phyloP scores from a whole-genome alignment of 148 eudicot species.

The Rhododendron vialii region DNA sequence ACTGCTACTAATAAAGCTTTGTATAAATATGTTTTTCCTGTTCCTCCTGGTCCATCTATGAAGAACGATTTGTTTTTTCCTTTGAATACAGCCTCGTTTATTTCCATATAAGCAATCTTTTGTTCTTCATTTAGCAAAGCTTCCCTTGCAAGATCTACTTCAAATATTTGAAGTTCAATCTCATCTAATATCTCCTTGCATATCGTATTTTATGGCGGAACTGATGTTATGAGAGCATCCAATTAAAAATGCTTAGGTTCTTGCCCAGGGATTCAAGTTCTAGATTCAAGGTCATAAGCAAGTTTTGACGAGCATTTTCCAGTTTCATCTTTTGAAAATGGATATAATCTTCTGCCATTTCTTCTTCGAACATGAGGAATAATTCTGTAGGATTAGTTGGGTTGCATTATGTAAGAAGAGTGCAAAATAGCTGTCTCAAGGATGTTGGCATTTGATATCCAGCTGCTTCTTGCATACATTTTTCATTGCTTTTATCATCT shows the following conservation, averaged over 20 bases:
- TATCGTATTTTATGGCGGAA: no score
- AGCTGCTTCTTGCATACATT: neutral
- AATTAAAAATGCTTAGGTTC: no score
- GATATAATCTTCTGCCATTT: neutral
- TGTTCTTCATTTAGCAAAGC: no score
- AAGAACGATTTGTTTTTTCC: no score
- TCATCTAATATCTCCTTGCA: no score
- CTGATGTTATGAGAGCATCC: no score
- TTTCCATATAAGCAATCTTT: accelerated
- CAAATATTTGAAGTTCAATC: no score
- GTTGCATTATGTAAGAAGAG: neutral
- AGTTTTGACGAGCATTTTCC: neutral
- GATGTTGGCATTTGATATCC: neutral
- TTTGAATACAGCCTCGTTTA: accelerated
- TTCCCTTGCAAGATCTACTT: no score
- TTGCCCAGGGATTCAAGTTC: neutral
- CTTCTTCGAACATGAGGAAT: neutral
- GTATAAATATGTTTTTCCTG: neutral
- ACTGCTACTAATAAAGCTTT: neutral
- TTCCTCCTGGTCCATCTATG: neutral
- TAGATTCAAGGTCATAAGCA: no score
- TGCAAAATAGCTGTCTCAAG: neutral
- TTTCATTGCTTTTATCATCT: neutral
- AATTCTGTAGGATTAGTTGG: neutral
- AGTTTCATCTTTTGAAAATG: neutral